phyloP scores from a whole-genome alignment of 75 land plant species.

The Pinus tabuliformis region DNA sequence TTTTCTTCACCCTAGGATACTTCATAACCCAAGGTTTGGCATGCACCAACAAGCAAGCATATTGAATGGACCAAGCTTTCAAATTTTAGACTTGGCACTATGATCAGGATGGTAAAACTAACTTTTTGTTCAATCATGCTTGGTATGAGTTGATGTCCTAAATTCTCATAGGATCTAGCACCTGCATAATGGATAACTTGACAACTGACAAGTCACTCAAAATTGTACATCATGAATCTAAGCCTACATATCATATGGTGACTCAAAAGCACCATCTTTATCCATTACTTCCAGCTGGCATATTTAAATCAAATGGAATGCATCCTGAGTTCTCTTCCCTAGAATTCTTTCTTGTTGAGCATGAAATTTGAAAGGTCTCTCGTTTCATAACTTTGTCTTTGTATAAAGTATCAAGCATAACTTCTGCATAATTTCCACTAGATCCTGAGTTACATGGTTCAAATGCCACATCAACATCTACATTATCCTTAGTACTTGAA shows the following conservation, averaged over 20 bases:
- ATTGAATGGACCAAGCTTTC: not conserved
- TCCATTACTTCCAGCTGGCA: no score
- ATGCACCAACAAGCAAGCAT: not conserved
- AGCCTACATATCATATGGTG: no score
- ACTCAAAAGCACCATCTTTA: no score
- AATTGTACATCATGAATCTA: conserved; percentile 3
- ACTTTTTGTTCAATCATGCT: not conserved
- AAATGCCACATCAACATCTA: conserved; percentile 2
- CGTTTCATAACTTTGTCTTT: no score
- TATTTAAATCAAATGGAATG: no score
- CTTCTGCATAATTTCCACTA: not conserved
- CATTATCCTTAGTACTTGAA: conserved; percentile 17
- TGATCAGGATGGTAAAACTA: not conserved
- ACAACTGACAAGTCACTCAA: not conserved
- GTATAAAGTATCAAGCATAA: no score
- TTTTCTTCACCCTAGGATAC: no score
- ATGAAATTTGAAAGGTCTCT: no score
- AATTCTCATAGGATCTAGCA: not conserved
- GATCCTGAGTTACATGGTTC: not conserved
- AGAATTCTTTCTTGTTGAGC: no score
- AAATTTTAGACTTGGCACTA: not conserved
- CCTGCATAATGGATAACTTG: not conserved
- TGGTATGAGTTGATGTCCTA: not conserved
- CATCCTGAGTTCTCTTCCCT: no score
- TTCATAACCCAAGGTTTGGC: not conserved